Percentiles rank a stretch among this genome's conserved stretches.
phyloP scores from a whole-genome alignment of 2,329 filamentous ascomycete genomes.

The Alternaria novae-zelandiae region DNA sequence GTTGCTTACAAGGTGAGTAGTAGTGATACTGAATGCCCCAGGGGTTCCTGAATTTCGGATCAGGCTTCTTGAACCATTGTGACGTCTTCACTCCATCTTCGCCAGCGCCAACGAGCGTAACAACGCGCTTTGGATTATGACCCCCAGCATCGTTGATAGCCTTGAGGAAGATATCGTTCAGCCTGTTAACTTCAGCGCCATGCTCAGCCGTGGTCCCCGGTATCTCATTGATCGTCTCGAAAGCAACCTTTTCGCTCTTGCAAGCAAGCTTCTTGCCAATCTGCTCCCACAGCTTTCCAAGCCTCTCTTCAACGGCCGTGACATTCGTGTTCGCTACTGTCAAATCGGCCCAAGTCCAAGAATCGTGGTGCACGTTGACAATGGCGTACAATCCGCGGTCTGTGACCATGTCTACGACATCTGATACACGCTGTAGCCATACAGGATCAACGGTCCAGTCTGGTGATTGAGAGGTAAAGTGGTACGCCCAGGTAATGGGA shows the following conservation, averaged over 20 bases:
- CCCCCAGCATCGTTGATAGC: constrained; percentile 62
- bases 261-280: constrained; percentile 62
- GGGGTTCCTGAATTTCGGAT: constrained; percentile 58
- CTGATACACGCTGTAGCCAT: constrained; percentile 64
- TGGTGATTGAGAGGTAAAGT: constrained; percentile 59
- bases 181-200: constrained; percentile 59
- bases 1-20: constrained; percentile 60
- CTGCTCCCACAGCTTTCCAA: constrained; percentile 64
- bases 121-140: constrained; percentile 62
- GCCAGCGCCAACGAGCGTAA: constrained; percentile 61
- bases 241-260: constrained; percentile 61
- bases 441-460: constrained; percentile 61
- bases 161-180: constrained; percentile 64
- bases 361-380: constrained; percentile 67
- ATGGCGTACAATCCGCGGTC: constrained; percentile 59
- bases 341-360: constrained; percentile 65
- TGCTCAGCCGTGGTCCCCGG: constrained; percentile 60
- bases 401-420: constrained; percentile 64
- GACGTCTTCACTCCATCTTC: constrained; percentile 62
- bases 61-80: constrained; percentile 60
- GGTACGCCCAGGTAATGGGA: constrained; percentile 66
- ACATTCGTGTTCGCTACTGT: constrained; percentile 55
- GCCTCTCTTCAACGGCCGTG: constrained; percentile 62
- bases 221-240: constrained; percentile 67
- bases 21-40: constrained; percentile 69